Percentiles rank a stretch among this genome's conserved stretches.
These are phyloP conservation scores for Aaosphaeria pasadenensis DNA, from an alignment of 2,329 filamentous ascomycete species.

Conservation along the genomic window DNA sequence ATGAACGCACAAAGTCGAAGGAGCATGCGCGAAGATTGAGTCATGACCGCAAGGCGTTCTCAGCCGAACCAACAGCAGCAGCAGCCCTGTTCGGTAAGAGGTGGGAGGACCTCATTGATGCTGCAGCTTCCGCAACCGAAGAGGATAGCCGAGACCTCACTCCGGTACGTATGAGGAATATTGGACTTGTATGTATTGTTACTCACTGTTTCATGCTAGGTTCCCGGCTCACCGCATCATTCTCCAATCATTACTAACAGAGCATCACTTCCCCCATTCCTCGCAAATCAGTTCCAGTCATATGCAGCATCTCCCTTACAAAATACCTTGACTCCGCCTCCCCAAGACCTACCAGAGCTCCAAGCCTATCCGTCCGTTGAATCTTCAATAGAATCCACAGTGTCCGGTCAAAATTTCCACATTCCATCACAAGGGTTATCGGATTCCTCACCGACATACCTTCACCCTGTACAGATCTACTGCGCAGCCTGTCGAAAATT, in stretches of 20 bases:
- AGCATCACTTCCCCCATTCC: constrained; percentile 59
- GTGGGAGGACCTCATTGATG: constrained; percentile 96
- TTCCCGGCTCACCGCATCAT: constrained; percentile 49
- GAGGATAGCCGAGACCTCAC: constrained; percentile 86
- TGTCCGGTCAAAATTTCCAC: constrained; percentile 68
- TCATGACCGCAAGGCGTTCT: constrained; percentile 76
- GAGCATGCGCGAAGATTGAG: constrained; percentile 71
- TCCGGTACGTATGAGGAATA: constrained; percentile 60
- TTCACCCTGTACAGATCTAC: constrained; percentile 72
- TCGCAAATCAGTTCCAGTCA: constrained; percentile 54
- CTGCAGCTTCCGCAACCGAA: constrained; percentile 87
- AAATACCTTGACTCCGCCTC: constrained; percentile 82
- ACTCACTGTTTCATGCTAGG: constrained; percentile 21
- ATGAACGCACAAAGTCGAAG: constrained; percentile 77
- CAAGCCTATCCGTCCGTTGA: constrained; percentile 89
- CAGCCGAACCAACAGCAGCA: constrained; percentile 76
- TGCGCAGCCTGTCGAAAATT: constrained; percentile 82
- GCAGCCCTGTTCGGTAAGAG: constrained; percentile 74
- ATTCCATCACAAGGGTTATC: constrained; percentile 50
- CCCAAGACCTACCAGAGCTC: constrained; percentile 44
- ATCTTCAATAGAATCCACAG: constrained; percentile 65
- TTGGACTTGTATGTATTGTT: constrained; percentile 1
- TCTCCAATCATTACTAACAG: constrained; percentile 53
- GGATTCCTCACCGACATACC: constrained; percentile 59
- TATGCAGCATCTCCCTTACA: constrained; percentile 91